These are phyloP conservation scores for Echium plantagineum DNA, from an alignment of 257 asterid species.

Conservation along the genomic window DNA sequence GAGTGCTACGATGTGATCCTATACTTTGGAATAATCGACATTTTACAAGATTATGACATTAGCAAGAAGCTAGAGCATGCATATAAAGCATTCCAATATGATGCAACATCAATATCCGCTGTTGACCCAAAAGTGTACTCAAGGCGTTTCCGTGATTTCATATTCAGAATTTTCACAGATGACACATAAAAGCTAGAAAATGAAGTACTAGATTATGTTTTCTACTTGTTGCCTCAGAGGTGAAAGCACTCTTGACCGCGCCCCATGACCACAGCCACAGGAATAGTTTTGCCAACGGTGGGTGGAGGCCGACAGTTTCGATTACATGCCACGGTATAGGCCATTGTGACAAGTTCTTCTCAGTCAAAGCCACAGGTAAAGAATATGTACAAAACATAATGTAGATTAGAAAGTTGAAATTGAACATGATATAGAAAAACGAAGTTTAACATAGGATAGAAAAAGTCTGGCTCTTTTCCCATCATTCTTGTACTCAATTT, in stretches of 20 bases:
- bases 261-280: conserved; percentile 3
- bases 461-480: neutral
- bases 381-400: conserved; percentile 15
- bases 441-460: conserved; percentile 20
- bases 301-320: conserved; percentile 6
- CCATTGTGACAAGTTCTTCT: neutral
- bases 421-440: conserved; percentile 30
- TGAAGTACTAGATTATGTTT: neutral
- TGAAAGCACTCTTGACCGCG: neutral
- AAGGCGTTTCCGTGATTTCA: conserved; percentile 67
- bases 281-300: conserved; percentile 4
- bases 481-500: neutral
- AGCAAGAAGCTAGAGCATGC: conserved; percentile 97
- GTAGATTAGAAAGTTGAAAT: conserved; percentile 17
- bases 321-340: conserved; percentile 5
- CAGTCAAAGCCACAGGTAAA: conserved; percentile 14
- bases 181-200: conserved; percentile 29
- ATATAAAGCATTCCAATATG: conserved; percentile 77
- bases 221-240: conserved; percentile 2
- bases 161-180: conserved; percentile 58
- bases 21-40: conserved; percentile 79
- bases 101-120: conserved; percentile 83
- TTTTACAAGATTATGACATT: conserved; percentile 78
- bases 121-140: conserved; percentile 85
- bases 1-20: conserved; percentile 67